Percentiles rank a stretch among this genome's conserved stretches.
Conservation (phyloP, 2,329 filamentous ascomycete species). For the Colletotrichum cordylinicola region DNA sequence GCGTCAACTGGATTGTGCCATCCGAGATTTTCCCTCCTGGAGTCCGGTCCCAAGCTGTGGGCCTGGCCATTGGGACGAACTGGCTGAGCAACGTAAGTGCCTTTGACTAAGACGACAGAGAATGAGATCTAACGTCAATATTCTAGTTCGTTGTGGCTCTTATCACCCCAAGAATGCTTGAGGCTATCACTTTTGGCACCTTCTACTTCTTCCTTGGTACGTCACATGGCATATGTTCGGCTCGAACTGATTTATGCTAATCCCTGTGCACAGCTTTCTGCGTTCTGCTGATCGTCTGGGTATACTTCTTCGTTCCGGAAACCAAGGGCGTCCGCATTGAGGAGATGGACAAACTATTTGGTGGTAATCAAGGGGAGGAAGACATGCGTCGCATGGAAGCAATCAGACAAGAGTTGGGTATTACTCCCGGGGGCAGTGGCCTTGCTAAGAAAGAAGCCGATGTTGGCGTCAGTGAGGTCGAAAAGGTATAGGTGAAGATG, state of each 20-base stretch:
- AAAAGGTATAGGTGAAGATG: neutral
- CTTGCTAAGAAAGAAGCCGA: neutral
- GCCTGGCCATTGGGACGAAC: neutral
- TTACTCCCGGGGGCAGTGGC: neutral
- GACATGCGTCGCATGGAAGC: neutral
- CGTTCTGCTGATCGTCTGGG: slow-evolving; percentile 51
- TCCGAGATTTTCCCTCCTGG: slow-evolving; percentile 56
- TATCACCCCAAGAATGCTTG: slow-evolving; percentile 62
- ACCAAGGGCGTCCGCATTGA: slow-evolving; percentile 61
- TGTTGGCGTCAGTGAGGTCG: neutral
- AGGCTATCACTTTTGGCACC: slow-evolving; percentile 54
- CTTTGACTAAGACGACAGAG: slow-evolving; percentile 58
- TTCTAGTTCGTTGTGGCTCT: slow-evolving; percentile 39
- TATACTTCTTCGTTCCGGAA: slow-evolving; percentile 62
- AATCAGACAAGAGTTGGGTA: neutral
- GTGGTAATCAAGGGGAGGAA: slow-evolving; percentile 30
- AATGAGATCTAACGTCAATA: slow-evolving; percentile 52
- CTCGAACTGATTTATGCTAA: neutral
- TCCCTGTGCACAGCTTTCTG: slow-evolving; percentile 40
- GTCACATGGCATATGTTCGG: neutral
- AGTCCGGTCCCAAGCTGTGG: neutral
- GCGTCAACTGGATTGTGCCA: slow-evolving; percentile 61
- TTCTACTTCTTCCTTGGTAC: slow-evolving; percentile 65
- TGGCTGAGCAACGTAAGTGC: slow-evolving; percentile 31
- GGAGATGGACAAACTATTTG: slow-evolving; percentile 55